Evolutionary conservation across 345 rosid genomes (phyloP), one percentile per base, ranked within the genome.

Genomic region (Geranium rotundifolium): DNA sequence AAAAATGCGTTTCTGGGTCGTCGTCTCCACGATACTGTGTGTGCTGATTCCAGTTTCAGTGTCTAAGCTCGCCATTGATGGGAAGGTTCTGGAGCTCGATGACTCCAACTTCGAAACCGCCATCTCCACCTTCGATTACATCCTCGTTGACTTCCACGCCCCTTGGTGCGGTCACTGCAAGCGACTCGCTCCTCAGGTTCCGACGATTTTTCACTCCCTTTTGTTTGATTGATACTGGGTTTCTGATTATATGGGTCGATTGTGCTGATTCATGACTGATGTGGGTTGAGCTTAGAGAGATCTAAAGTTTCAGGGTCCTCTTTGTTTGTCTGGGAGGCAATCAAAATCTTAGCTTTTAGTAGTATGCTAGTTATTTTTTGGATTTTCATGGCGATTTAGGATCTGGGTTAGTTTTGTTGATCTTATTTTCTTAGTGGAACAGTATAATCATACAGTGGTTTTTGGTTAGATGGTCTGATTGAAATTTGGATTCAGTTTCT

Each of bases 151-250:
- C 73, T 92, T 92, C 78, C 89, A 89, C 66, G 97, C 96, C 63
- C 98, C 98, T 1, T 89, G 98, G 98, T 92, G 98, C 73, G 88
- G 90, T 73, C 96, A 92, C 85, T 89, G 96, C 91, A 81, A 92
- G 75, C 93, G 82, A n/a, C 98, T 92, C 39, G 72, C 85, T 31
- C 98, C 95, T 29, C 84, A 92, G 98, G 98, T 88, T 17, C 29
- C 23, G 57, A 15, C 39, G n/a, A 4, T 13, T n/a, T n/a, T 54
- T 17, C 2, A 2, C 5, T 17, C 23, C 14, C 23, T 17, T 17
- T 52, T 14, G 54, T 10, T 17, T 63, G n/a, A 4, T 62, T 60
- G n/a, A 23, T 65, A n/a, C 20, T 57, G 19, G 20, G 17, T 19
- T 57, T 39, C 5, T 58, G 41, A n/a, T n/a, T n/a, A n/a, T 31